These are phyloP conservation scores for Rhizopus microsporus DNA, from an alignment of 371 early-diverging fungal genomes.

Conservation along the genomic window DNA sequence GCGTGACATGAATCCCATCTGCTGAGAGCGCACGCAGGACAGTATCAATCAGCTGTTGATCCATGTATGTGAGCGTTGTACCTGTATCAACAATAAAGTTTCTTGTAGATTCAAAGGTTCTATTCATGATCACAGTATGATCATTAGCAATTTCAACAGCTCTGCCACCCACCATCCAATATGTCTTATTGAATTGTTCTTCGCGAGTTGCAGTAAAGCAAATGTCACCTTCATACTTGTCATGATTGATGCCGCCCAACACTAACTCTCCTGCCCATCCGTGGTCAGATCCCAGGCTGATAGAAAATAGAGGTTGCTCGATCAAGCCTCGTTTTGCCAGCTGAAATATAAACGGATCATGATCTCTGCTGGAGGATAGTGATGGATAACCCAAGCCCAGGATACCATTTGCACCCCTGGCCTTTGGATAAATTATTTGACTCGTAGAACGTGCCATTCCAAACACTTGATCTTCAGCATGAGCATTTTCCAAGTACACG, in stretches of 20 bases:
- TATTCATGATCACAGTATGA: not conserved
- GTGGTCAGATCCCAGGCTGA: constrained; percentile 10
- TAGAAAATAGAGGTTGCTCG: constrained; percentile 26
- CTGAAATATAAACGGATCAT: constrained; percentile 24
- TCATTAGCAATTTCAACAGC: not conserved
- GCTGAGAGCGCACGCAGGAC: constrained; percentile 23
- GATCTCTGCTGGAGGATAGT: constrained; percentile 13
- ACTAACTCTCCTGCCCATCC: constrained; percentile 46
- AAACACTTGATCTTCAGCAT: constrained; percentile 30
- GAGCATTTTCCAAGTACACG: constrained; percentile 23
- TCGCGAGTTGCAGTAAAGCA: constrained; percentile 33
- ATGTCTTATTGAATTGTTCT: not conserved
- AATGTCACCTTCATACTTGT: constrained; percentile 52
- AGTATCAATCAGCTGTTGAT: not conserved
- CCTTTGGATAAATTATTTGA: constrained; percentile 17
- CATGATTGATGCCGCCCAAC: constrained; percentile 55
- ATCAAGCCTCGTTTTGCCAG: constrained; percentile 16
- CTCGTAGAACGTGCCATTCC: constrained; percentile 31
- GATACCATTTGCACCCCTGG: constrained; percentile 31
- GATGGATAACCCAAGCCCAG: constrained; percentile 33
- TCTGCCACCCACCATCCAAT: constrained; percentile 17
- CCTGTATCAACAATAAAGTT: constrained; percentile 31
- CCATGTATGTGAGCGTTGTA: constrained; percentile 20
- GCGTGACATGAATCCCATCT: constrained; percentile 24
- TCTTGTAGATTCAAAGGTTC: constrained; percentile 13